Evolutionary conservation across 192 early-diverging fungal species (phyloP), one percentile per base, ranked within the genome.

Genomic region (Spizellomyces punctatus): DNA sequence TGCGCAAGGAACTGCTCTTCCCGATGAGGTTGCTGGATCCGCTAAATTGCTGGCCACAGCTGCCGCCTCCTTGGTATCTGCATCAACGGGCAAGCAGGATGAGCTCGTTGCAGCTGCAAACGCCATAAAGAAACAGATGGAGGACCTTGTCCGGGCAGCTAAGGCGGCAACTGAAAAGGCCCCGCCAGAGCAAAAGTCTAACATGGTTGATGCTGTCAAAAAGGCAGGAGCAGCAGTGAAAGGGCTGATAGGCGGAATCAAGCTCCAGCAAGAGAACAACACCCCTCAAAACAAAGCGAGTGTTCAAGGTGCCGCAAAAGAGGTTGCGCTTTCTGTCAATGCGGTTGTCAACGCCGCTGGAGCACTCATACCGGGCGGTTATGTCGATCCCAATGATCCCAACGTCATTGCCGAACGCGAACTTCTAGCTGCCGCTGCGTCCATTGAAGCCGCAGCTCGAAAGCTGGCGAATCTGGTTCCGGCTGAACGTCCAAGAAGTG

Each of bases 321-420:
- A 70, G 1, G 67, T 88, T 8, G 75, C 75, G 8, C 8, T 73
- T 41, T 58, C 86, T 27, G 76, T 88, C 50, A 83, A 79, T 58
- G 71, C 59, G 9, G 66, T 88, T n/a, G 79, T 81, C 0, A 61
- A 55, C 10, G 58, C 82, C 9, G 72, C 81, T 2, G 54, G 66
- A 43, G 54, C 48, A 16, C 71, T 88, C 12, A 66, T 88, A 22
- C 81, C 86, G 2, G 65, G 47, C 21, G 86, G 86, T 47, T 88
- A 88, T 59, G 82, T 84, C 16, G 86, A 88, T 71, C 79, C 79
- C 42, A 88, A 83, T 56, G 85, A 88, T 67, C 83, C 85, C 12
- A 82, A 88, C 61, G 81, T 88, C 5, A 78, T 88, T 64, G 86
- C 85, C 10, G 85, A 88, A 63, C 67, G 83, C 6, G 85, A 88